phyloP scores from a whole-genome alignment of 1,139 yeast genomes.

The Zygosaccharomyces sapae region DNA sequence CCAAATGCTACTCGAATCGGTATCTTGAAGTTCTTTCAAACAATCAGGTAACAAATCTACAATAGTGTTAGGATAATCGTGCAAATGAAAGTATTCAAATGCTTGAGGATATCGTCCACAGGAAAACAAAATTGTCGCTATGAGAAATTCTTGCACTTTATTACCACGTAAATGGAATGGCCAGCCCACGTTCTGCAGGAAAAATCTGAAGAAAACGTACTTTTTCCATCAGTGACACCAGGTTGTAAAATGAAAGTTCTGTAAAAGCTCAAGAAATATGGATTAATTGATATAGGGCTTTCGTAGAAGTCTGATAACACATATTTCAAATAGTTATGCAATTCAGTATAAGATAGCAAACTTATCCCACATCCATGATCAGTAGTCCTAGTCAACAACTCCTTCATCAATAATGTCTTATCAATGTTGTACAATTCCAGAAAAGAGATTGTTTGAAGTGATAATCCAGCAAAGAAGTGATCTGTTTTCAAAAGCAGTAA shows the following conservation, averaged over 20 bases:
- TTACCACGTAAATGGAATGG: constrained; percentile 23
- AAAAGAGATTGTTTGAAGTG: constrained; percentile 31
- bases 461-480: constrained; percentile 24
- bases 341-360: constrained; percentile 25
- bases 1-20: constrained; percentile 22
- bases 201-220: constrained; percentile 12
- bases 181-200: constrained; percentile 21
- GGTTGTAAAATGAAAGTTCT: constrained; percentile 20
- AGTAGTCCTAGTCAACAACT: constrained; percentile 22
- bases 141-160: constrained; percentile 27
- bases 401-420: constrained; percentile 21
- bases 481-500: constrained; percentile 21
- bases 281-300: constrained; percentile 18
- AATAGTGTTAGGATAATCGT: constrained; percentile 22
- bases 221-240: constrained; percentile 7
- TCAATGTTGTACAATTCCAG: constrained; percentile 27
- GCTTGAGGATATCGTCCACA: constrained; percentile 28
- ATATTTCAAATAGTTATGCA: constrained; percentile 23
- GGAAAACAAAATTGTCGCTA: constrained; percentile 29
- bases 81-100: constrained; percentile 25
- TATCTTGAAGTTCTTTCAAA: constrained; percentile 16
- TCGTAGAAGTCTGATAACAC: constrained; percentile 20
- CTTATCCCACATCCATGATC: constrained; percentile 28
- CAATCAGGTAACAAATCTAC: constrained; percentile 22
- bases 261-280: constrained; percentile 24